Evolutionary conservation across 139 green algal species (phyloP).

Genomic region (Penium margaritaceum): DNA sequence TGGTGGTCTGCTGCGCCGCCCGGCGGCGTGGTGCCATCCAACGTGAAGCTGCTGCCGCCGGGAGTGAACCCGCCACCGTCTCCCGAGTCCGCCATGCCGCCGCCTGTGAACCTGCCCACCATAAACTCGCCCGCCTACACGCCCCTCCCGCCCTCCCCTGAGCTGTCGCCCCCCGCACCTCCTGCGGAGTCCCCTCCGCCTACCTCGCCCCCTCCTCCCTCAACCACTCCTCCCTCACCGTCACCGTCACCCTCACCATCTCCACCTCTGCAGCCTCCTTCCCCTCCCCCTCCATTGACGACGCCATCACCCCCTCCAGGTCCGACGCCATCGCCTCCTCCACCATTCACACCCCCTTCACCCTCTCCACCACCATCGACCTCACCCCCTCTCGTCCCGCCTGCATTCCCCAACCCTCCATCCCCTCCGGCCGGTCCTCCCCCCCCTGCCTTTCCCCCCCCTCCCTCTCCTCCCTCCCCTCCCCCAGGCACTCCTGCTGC

Average conservation of each 20-base stretch:
- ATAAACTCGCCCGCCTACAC: too few species aligned
- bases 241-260: too few species aligned
- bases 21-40: neutral
- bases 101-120: too few species aligned
- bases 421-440: neutral
- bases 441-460: neutral
- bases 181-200: neutral
- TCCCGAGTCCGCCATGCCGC: neutral
- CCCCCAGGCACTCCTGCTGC: too few species aligned
- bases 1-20: constrained; percentile 4
- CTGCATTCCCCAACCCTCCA: neutral
- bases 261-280: too few species aligned
- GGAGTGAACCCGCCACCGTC: neutral
- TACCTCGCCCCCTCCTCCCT: constrained; percentile 1
- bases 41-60: neutral
- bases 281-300: neutral
- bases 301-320: neutral
- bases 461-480: neutral
- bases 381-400: too few species aligned
- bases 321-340: too few species aligned
- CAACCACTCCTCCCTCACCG: neutral
- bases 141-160: neutral
- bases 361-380: too few species aligned
- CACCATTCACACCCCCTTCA: too few species aligned
- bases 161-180: neutral